Percentiles rank a stretch among this genome's conserved stretches.
Conservation (phyloP, 75 land plant genomes). For the Larix kaempferi region DNA sequence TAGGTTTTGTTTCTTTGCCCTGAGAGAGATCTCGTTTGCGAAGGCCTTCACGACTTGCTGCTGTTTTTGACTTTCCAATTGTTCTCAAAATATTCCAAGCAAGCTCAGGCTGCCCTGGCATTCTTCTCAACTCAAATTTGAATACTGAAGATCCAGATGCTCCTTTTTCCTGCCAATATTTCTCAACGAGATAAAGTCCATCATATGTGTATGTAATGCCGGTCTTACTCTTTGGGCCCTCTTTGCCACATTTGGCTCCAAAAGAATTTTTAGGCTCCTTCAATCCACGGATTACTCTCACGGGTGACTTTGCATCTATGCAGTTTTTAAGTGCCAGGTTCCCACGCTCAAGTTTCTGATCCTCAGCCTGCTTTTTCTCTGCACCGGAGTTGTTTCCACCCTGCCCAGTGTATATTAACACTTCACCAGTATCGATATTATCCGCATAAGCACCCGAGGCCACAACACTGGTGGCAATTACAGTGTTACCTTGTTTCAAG, state of each 20-base stretch:
- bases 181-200: conserved; percentile 72
- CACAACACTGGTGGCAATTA: conserved; percentile 35
- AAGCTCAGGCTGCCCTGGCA: conserved; percentile 83
- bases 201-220: conserved; percentile 55
- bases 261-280: conserved; percentile 26
- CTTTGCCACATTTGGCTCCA: conserved; percentile 13
- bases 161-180: conserved; percentile 43
- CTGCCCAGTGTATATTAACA: conserved; percentile 32
- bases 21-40: conserved; percentile 65
- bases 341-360: conserved; percentile 65
- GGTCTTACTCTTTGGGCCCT: conserved; percentile 18
- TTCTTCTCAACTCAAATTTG: conserved; percentile 60
- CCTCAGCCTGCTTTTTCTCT: conserved; percentile 11
- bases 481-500: conserved; percentile 9
- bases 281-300: conserved; percentile 72
- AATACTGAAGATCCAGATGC: conserved; percentile 42
- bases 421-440: conserved; percentile 18
- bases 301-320: conserved; percentile 31
- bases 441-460: conserved; percentile 22
- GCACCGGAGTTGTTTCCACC: conserved; percentile 14
- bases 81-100: conserved; percentile 47
- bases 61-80: conserved; percentile 35
- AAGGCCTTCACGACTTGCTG: conserved; percentile 30
- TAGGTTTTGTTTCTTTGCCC: conserved; percentile 67
- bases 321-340: conserved; percentile 72